These are phyloP conservation scores for Akebia trifoliata DNA, from an alignment of 164 flowering plant species.

Conservation along the genomic window DNA sequence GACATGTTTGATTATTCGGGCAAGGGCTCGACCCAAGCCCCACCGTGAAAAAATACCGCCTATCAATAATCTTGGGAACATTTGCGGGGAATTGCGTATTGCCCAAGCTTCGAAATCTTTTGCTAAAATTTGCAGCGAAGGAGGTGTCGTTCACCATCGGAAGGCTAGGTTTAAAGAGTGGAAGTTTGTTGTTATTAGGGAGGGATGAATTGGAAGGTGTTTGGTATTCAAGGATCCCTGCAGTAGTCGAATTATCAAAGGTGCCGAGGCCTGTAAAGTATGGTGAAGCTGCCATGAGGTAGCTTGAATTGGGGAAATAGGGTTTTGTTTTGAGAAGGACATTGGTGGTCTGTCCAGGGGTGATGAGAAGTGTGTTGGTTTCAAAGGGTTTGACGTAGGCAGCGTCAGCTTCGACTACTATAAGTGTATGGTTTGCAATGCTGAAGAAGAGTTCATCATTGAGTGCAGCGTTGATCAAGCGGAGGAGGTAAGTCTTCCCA, in stretches of 20 bases:
- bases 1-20: conserved; percentile 11
- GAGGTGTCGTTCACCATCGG: conserved; percentile 8
- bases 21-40: conserved; percentile 13
- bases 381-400: not conserved
- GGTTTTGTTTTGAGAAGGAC: too few relatives aligned
- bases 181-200: not conserved
- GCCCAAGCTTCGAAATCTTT: conserved; percentile 5
- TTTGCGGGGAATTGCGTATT: conserved; percentile 3
- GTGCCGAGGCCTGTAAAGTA: not conserved
- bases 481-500: too few relatives aligned
- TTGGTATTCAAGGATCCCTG: not conserved
- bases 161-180: not conserved
- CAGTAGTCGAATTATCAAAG: conserved; percentile 4
- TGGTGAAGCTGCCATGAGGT: conserved; percentile 3
- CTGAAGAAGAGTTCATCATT: conserved; percentile 9
- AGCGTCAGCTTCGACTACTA: not conserved
- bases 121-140: conserved; percentile 4
- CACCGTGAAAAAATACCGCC: conserved; percentile 9
- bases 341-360: too few relatives aligned
- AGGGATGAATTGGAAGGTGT: not conserved
- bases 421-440: conserved; percentile 4
- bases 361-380: too few relatives aligned
- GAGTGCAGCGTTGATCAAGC: too few relatives aligned
- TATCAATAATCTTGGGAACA: conserved; percentile 8
- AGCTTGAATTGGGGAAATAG: conserved; percentile 1